Base-by-base conservation (phyloP, 768 basidiomycete genomes). In the Pleurotus eryngii region DNA sequence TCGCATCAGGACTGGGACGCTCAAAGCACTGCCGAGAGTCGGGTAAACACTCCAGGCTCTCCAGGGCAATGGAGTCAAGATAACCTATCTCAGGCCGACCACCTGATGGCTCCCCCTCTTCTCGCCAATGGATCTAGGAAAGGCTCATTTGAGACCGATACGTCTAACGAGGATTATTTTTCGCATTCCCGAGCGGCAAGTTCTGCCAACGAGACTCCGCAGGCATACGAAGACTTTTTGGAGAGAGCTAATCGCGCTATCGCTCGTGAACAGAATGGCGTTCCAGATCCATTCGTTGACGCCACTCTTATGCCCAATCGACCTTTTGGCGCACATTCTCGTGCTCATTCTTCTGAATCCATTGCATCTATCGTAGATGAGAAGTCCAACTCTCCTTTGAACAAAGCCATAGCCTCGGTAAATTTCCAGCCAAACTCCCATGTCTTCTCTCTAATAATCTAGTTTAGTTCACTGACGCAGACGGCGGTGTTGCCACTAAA, bases 331-430 rank as follows among this genome's bases (percentile, higher is more conserved):
- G 63, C 76, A 9, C 90, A 93, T 68, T 92, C 90, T 42, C 81
- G 93, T 4, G 81, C 83, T 5, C 86, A 87, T 0, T 95, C 92
- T 1, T 85, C 89, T n/a, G 95, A 96, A 65, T 94, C 92, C 4
- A 95, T 96, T 56, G 85, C 90, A 12, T 89, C 91, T 3, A 93
- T 96, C 54, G 88, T 93, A 27, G 92, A 95, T 60, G 94, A 96
- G 64, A 96, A 96, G 76, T 76, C 79, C 1, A 89, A 89, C 60
- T 94, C 95, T 20, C 94, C 95, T 9, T 75, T 96, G 58, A 97
- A 97, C 76, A 96, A 95, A 72, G 92, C 94, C 9, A 92, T 93
- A 64, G 88, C 88, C 54, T 88, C 92, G 59, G 91, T 93, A 65
- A 26, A 62, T 83, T 73, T 17, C 61, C 22, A 4, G 12, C 30